phyloP scores from a whole-genome alignment of 2,329 filamentous ascomycete species.

The Corinectria fuckeliana region DNA sequence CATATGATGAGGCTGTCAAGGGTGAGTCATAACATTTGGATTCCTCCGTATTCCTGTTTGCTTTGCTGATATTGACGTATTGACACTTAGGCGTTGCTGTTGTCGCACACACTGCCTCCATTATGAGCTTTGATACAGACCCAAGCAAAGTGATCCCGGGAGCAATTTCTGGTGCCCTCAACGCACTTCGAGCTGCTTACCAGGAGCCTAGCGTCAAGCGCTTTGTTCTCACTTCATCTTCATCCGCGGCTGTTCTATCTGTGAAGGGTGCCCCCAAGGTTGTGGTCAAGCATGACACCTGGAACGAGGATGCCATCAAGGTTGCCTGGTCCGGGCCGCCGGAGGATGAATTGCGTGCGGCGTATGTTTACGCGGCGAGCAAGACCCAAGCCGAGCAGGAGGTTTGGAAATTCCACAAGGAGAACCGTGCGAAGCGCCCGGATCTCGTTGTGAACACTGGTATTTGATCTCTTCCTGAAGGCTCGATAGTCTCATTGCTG shows the following conservation, averaged over 20 bases:
- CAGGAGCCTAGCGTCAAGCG: slow-evolving; percentile 44
- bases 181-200: slow-evolving; percentile 43
- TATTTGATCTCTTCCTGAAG: not conserved
- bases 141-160: slow-evolving; percentile 46
- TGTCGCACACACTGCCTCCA: slow-evolving; percentile 48
- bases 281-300: slow-evolving; percentile 35
- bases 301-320: slow-evolving; percentile 44
- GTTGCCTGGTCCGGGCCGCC: slow-evolving; percentile 44
- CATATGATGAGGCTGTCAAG: slow-evolving; percentile 37
- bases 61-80: too few species aligned
- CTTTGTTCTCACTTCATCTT: slow-evolving; percentile 40
- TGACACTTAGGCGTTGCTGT: slow-evolving; percentile 30
- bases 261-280: not conserved
- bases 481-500: not conserved
- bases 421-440: slow-evolving; percentile 30
- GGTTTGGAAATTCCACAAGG: slow-evolving; percentile 42
- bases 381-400: slow-evolving; percentile 44
- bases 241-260: not conserved
- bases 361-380: slow-evolving; percentile 43
- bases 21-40: slow-evolving; percentile 5
- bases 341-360: slow-evolving; percentile 34
- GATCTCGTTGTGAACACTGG: slow-evolving; percentile 33
- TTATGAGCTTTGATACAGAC: slow-evolving; percentile 42
- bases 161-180: slow-evolving; percentile 36
- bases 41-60: not conserved